Evolutionary conservation across 2,329 filamentous ascomycete species (phyloP).

Genomic region (Colletotrichum siamense): DNA sequence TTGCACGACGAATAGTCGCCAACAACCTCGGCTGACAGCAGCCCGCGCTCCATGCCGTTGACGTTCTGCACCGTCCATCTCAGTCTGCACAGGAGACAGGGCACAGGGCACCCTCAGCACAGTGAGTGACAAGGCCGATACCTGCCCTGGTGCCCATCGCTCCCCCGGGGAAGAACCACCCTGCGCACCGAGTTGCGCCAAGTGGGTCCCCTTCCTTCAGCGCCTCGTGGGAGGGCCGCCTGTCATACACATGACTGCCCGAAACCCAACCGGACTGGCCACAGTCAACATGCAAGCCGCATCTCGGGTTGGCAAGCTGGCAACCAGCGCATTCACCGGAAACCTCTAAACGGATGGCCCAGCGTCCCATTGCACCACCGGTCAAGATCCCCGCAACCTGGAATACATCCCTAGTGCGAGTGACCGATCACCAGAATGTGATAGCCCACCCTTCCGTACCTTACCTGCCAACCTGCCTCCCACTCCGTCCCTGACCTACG

Average conservation of each 20-base stretch:
- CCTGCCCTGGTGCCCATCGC: not conserved
- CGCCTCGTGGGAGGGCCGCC: not conserved
- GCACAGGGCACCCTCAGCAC: not conserved
- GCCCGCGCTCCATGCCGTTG: not conserved
- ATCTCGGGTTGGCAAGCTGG: not conserved
- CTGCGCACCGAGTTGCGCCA: slow-evolving; percentile 2
- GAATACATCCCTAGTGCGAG: slow-evolving; percentile 1
- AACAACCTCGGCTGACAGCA: not conserved
- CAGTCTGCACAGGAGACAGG: not conserved
- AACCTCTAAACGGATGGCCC: slow-evolving; percentile 5
- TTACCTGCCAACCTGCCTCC: not conserved
- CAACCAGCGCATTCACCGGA: slow-evolving; percentile 12
- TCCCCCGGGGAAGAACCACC: not conserved
- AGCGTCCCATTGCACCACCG: slow-evolving; percentile 12
- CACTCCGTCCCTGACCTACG: not conserved
- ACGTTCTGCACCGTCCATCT: not conserved
- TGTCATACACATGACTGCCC: not conserved
- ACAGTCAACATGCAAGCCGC: not conserved
- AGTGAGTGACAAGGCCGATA: not conserved
- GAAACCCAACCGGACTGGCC: not conserved
- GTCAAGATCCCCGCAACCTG: slow-evolving; percentile 15
- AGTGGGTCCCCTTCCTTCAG: slow-evolving; percentile 16
- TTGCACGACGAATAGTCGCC: not conserved
- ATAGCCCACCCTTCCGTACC: slow-evolving; percentile 4
- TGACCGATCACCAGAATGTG: slow-evolving; percentile 21